Evolutionary conservation across 495 filamentous ascomycete species (phyloP), one percentile per base, ranked within the genome.

Genomic region (Lasiosphaeria hispida): DNA sequence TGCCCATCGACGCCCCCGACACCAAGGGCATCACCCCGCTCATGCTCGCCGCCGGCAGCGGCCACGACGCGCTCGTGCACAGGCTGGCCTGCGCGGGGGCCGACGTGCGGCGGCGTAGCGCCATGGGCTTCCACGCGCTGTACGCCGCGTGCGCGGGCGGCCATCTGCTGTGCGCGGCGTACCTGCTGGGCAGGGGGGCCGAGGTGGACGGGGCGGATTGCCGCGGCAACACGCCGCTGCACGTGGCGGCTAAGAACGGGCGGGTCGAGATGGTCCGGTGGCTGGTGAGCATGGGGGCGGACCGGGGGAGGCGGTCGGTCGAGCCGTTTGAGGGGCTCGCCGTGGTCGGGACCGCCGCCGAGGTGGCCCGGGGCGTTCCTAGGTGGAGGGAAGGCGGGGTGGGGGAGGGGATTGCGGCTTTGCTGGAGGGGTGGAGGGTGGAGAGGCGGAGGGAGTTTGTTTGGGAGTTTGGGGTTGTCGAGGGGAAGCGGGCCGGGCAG

Each of bases 221-320:
- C 1, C 47, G 45, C 10, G 41, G 48, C 8, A 60, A 59, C 13
- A 60, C 61, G 15, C 52, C 61, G 30, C 52, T 63, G 11, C 61
- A 63, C 36, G 53, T 34, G 18, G 57, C 53, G 23, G 56, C 48
- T 4, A 54, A 48, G 40, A 53, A 37, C 36, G 61, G 61, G 6
- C 39, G 49, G 34, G 11, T 41, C 1, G 47, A 63, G 17, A 55
- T 48, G 48, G 61, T 63, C 17, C 35, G 45, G 42, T 60, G 57
- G 61, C 23, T 63, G 41, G 11, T 63, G 18, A 34, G 53, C 7
- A 60, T 57, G 52, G 57, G 61, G 0, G 61, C 61, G 15, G 48
- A 63, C 10, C 36, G n/a, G 56, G 48, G 13, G 7, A 41, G 34
- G 3, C 41, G 35, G 40, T 53, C 40, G 36, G 19, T 4, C 9